These are phyloP conservation scores for Neurospora sublineolata DNA, from an alignment of 495 filamentous ascomycete genomes.

Conservation along the genomic window DNA sequence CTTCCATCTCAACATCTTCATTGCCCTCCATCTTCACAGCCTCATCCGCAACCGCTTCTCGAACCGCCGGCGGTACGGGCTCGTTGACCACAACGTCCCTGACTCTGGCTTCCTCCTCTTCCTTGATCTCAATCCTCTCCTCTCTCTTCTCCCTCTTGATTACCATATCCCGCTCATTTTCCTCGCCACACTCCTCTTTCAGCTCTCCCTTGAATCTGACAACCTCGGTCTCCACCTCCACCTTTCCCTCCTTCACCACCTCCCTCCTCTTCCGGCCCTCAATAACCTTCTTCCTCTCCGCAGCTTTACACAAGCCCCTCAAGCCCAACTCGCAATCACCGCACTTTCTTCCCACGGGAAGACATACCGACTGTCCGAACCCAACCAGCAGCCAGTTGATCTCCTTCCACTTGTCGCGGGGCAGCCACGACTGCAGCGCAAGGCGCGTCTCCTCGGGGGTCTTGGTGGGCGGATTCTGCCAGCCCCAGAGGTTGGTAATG, in stretches of 20 bases:
- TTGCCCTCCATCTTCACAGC: background rate
- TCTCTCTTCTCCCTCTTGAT: conserved; percentile 14
- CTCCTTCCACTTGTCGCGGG: conserved; percentile 80
- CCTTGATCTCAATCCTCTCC: conserved; percentile 2
- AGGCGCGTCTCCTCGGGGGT: conserved; percentile 75
- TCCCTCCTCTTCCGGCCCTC: conserved; percentile 32
- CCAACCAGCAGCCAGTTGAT: conserved; percentile 90
- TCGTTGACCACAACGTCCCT: background rate
- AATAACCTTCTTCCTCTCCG: conserved; percentile 43
- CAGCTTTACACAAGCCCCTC: conserved; percentile 65
- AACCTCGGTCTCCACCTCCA: conserved; percentile 17
- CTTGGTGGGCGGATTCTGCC: conserved; percentile 59
- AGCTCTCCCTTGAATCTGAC: conserved; percentile 13
- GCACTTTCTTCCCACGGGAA: conserved; percentile 68
- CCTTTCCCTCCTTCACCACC: conserved; percentile 11
- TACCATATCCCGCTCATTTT: conserved; percentile 9
- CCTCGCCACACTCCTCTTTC: background rate
- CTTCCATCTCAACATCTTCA: background rate
- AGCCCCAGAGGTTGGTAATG: conserved; percentile 94
- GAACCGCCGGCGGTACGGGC: background rate
- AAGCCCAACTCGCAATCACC: conserved; percentile 71
- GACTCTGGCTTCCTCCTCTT: background rate
- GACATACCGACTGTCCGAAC: conserved; percentile 74
- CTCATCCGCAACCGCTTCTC: background rate
- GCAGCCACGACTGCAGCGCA: conserved; percentile 74